Evolutionary conservation across 2,329 filamentous ascomycete genomes (phyloP).

Genomic region (Diaporthe aspalathi): DNA sequence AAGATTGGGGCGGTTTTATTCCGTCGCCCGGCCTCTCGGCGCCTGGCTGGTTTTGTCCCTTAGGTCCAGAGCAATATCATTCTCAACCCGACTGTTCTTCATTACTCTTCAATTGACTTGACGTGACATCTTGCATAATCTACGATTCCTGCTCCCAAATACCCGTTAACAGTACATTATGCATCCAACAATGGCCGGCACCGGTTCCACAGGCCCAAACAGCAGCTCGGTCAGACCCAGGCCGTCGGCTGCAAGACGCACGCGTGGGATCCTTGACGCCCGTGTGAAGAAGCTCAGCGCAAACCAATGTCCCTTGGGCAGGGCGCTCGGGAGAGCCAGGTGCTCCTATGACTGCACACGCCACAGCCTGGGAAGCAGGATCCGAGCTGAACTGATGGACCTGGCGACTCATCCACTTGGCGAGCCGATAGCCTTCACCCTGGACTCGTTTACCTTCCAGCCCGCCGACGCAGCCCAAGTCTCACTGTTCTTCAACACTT

Average conservation of each 20-base stretch:
- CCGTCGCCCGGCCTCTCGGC: not conserved
- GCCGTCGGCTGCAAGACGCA: not conserved
- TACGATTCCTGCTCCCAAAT: not conserved
- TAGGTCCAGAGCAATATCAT: not conserved
- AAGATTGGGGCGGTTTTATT: not conserved
- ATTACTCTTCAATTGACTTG: conserved; percentile 2
- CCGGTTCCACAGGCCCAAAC: not conserved
- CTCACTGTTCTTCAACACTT: not conserved
- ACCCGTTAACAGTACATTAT: no score
- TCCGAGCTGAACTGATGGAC: not conserved
- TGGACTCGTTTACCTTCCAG: not conserved
- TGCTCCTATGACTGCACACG: not conserved
- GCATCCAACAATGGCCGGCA: not conserved
- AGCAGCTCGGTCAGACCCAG: not conserved
- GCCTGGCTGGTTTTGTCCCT: not conserved
- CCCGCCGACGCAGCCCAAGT: not conserved
- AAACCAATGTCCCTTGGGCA: not conserved
- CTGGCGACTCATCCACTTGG: not conserved
- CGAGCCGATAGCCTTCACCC: not conserved
- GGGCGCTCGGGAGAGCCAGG: not conserved
- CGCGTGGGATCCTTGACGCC: not conserved
- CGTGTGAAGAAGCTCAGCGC: conserved; percentile 6
- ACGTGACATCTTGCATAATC: conserved; percentile 7
- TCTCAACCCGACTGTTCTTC: not conserved
- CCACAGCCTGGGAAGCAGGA: not conserved